Evolutionary conservation across 805 yeast genomes (phyloP), one percentile per base, ranked within the genome.

Genomic region (Candida tallmaniae): DNA sequence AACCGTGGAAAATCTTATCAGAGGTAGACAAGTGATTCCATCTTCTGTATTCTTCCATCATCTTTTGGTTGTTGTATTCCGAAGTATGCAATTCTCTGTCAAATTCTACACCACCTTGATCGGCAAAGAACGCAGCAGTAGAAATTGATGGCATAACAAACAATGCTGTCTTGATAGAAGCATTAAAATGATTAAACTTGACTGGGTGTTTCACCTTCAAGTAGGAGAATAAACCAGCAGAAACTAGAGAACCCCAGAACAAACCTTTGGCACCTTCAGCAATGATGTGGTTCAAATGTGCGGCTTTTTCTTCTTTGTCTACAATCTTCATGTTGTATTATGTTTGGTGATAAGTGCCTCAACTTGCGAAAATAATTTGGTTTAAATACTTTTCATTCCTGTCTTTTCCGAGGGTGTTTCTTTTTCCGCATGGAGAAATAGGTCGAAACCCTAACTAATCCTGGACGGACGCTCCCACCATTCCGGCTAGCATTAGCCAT

Each of bases 41-140:
- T 16, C 49, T 39, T 35, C 52, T 40, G 47, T 44, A 60, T 42
- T 65, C 66, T 40, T 63, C 61, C 45, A 66, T 24, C 17, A 62
- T 39, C 41, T 50, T 45, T 19, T 41, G 36, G 36, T 60, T 53
- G 30, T 47, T 42, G 31, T 55, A 53, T 8, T 47, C 57, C 19
- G 56, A 45, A 10, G 55, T 49, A 48, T 65, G 58, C 62, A 62
- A 51, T 30, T 51, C 47, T 32, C 58, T 50, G 42, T 66, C 71
- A 38, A 65, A 66, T 37, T 63, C 70, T 40, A 64, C 56, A 15
- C 70, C 63, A 11, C 73, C 73, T 39, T 62, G 65, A 40, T 66
- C 73, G 10, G 70, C 71, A 50, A 50, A 66, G 38, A 66, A 64
- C 0, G 69, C 70, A 9, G 51, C 54, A 26, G 53, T 34, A 2